Evolutionary conservation across 805 yeast species (phyloP), one percentile per base, ranked within the genome.

Genomic region (Wickerhamomyces sydowiorum): DNA sequence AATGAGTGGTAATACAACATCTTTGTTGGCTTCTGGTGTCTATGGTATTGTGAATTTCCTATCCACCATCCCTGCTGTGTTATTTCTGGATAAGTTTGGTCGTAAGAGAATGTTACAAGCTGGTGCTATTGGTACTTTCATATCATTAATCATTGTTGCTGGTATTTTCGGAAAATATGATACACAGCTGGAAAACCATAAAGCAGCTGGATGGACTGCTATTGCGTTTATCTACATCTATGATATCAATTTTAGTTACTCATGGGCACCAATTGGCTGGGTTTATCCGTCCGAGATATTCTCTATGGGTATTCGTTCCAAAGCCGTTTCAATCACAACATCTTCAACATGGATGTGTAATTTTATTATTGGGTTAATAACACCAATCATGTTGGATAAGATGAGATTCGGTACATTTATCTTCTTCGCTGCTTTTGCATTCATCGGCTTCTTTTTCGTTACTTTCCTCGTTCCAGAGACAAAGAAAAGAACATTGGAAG

Each of bases 251-350:
- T 71, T 65, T 48, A 70, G 69, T 3, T 42, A 57, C 24, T 61
- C 70, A n/a, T 69, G 73, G 72, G 65, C 67, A 40, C 75, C 73
- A 8, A 64, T 69, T 3, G 68, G 69, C 5, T 71, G 70, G 66
- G 68, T 69, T 18, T 63, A 66, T 42, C 66, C 70, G 44, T 59
- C 73, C 5, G 76, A 72, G 45, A 65, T 70, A 17, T 70, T 68
- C 47, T 65, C 67, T 13, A 66, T 67, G 37, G 62, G 66, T 24
- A 63, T 69, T 31, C 56, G 75, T 47, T 67, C 67, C 10, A 61
- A 64, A 7, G 68, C 70, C 13, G 72, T 65, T 50, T 65, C 72
- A 28, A 58, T 70, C 41, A 70, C 70, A 42, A 67, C 73, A 1
- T 61, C 70, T 12, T 59, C 69, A 24, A 66, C 68, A 38, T 71